Conservation (phyloP, 495 filamentous ascomycete species). For the Astrothelium subdiscretum region DNA sequence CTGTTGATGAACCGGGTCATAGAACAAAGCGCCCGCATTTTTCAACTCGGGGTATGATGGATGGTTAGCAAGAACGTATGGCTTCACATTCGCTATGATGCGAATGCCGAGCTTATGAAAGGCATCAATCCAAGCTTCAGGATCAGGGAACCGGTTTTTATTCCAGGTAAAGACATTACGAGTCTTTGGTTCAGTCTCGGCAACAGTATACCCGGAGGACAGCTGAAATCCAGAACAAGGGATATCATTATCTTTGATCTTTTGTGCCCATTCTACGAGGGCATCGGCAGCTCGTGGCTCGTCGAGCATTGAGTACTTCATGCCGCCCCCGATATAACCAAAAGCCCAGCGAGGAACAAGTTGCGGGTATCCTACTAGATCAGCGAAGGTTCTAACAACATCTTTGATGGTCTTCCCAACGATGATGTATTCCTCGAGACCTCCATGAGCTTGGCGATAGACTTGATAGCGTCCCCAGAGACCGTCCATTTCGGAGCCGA, state of each 20-base stretch:
- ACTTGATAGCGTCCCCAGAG: conserved; percentile 61
- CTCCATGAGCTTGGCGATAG: conserved; percentile 57
- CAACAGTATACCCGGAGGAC: conserved; percentile 61
- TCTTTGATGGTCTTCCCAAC: conserved; percentile 53
- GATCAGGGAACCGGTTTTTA: conserved; percentile 51
- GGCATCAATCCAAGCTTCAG: conserved; percentile 45
- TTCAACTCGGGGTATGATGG: conserved; percentile 48
- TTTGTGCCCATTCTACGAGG: conserved; percentile 47
- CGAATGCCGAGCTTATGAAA: conserved; percentile 52
- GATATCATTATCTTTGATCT: conserved; percentile 49
- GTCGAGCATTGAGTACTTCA: conserved; percentile 58
- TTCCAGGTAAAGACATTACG: conserved; percentile 66
- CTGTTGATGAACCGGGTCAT: conserved; percentile 39
- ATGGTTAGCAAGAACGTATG: conserved; percentile 53
- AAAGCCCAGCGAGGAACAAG: conserved; percentile 58
- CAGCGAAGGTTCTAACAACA: conserved; percentile 51
- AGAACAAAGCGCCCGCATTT: conserved; percentile 46
- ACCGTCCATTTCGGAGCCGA: conserved; percentile 61
- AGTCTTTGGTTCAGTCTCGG: conserved; percentile 51
- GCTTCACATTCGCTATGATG: conserved; percentile 59
- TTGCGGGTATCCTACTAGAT: conserved; percentile 51
- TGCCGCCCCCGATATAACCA: conserved; percentile 56
- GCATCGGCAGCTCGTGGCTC: conserved; percentile 46
- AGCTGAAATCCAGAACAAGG: conserved; percentile 63
- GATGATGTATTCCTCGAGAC: conserved; percentile 57